Evolutionary conservation across 2,329 filamentous ascomycete genomes (phyloP).

Genomic region (Aspergillus sp.): DNA sequence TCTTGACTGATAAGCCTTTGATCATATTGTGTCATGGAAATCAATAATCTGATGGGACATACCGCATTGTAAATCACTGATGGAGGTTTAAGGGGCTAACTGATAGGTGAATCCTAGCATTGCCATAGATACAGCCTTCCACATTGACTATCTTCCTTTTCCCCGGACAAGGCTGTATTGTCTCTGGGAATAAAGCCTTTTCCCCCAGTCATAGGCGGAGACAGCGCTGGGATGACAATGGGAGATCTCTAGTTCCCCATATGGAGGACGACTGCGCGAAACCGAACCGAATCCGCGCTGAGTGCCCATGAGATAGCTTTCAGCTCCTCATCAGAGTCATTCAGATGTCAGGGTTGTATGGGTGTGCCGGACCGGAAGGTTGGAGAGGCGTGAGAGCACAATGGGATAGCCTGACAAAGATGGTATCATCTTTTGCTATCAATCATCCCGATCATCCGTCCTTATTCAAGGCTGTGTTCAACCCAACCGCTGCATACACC

Average conservation of each 20-base stretch:
- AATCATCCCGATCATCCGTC: too few species aligned
- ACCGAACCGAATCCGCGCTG: background rate
- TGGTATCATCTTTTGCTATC: too few species aligned
- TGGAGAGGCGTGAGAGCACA: background rate
- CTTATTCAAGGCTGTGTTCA: too few species aligned
- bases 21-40: background rate
- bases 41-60: background rate
- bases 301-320: slow-evolving; percentile 16
- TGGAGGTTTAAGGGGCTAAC: background rate
- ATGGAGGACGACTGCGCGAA: slow-evolving; percentile 5
- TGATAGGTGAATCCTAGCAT: slow-evolving; percentile 3
- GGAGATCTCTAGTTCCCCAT: background rate
- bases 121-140: background rate
- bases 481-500: too few species aligned
- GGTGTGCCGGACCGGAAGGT: background rate
- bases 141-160: background rate
- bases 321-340: background rate
- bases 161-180: background rate
- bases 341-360: slow-evolving; percentile 2
- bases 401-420: too few species aligned
- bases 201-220: slow-evolving; percentile 11
- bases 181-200: slow-evolving; percentile 11
- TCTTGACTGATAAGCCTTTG: slow-evolving; percentile 3
- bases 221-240: slow-evolving; percentile 1
- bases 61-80: background rate